Percentiles rank a stretch among this genome's conserved stretches.
These are phyloP conservation scores for Aspergillus novofumigatus DNA, from an alignment of 2,329 filamentous ascomycete species.

Conservation along the genomic window DNA sequence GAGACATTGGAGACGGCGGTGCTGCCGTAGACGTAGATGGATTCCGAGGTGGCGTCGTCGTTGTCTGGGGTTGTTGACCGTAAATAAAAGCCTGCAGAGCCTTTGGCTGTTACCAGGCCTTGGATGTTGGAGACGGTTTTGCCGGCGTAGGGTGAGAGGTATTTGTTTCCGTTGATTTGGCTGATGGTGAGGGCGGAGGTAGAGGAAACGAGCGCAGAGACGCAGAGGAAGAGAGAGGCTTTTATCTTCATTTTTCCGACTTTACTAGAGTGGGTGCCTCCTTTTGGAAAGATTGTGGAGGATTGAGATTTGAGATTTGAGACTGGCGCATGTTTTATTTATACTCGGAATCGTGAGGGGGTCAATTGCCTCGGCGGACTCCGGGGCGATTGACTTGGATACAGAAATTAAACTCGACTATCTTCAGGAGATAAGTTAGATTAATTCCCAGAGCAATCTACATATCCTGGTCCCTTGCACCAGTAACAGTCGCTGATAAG, in stretches of 20 bases:
- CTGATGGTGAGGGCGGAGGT: slow-evolving; percentile 48
- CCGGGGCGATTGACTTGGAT: neutral
- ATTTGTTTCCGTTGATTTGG: slow-evolving; percentile 64
- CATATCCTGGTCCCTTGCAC: neutral
- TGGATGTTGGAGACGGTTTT: slow-evolving; percentile 56
- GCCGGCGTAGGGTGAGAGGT: slow-evolving; percentile 58
- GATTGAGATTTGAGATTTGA: too few relatives aligned
- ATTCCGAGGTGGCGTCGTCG: slow-evolving; percentile 58
- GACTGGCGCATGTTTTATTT: neutral
- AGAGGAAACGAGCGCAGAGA: slow-evolving; percentile 1
- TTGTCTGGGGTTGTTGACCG: slow-evolving; percentile 56
- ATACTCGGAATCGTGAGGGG: neutral
- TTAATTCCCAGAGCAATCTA: neutral
- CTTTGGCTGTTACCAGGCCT: slow-evolving; percentile 63
- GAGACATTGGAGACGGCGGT: slow-evolving; percentile 49
- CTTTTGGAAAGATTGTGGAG: too few relatives aligned
- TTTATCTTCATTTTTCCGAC: neutral
- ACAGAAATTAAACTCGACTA: neutral
- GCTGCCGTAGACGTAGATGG: slow-evolving; percentile 61
- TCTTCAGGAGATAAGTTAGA: neutral
- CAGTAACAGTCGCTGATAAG: neutral
- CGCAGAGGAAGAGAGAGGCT: neutral
- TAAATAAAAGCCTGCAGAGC: slow-evolving; percentile 60
- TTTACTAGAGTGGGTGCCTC: too few relatives aligned
- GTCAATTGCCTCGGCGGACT: neutral